Percentiles rank a stretch among this genome's conserved stretches.
Conservation (phyloP, 257 asterid genomes). For the Knoxia roxburghii region DNA sequence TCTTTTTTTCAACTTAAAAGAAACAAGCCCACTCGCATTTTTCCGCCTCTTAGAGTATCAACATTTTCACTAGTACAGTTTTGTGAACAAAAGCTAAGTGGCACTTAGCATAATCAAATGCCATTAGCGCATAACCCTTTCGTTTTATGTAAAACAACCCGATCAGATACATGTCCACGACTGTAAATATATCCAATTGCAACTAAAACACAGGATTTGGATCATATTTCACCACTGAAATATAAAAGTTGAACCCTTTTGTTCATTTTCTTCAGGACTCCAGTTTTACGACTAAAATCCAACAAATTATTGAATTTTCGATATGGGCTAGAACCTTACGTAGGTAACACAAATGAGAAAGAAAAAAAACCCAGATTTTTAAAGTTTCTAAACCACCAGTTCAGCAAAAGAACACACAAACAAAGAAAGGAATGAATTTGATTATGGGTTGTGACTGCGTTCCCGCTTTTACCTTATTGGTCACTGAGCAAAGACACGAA, state of each 20-base stretch:
- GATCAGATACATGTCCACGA: too few species aligned
- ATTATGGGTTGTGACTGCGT: background rate
- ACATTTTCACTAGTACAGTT: background rate
- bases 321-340: background rate
- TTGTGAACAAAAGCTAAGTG: background rate
- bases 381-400: background rate
- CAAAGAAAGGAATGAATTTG: background rate
- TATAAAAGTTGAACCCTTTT: background rate
- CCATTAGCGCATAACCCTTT: background rate
- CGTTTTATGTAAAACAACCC: too few species aligned
- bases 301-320: background rate
- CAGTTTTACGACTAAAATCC: background rate
- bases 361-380: background rate
- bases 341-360: background rate
- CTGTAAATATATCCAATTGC: background rate
- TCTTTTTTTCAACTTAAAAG: background rate
- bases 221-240: background rate
- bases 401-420: background rate
- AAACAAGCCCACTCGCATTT: background rate
- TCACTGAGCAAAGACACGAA: background rate
- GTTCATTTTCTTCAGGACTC: background rate
- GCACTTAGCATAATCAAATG: background rate
- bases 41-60: background rate
- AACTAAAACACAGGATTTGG: background rate
- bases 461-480: background rate